phyloP scores from a whole-genome alignment of 1,139 yeast genomes.

The Protomyces inundatus region DNA sequence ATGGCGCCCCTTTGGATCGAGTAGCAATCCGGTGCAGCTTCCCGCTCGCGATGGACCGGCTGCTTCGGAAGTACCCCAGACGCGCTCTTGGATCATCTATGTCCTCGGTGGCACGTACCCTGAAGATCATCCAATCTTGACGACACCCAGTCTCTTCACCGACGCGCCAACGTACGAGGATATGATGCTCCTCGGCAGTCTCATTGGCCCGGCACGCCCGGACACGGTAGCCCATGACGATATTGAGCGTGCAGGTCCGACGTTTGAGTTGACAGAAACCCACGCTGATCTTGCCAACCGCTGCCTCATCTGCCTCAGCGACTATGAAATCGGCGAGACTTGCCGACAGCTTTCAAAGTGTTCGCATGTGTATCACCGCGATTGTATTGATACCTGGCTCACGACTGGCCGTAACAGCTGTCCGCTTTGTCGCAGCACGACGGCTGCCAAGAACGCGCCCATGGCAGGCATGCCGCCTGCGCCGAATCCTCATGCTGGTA shows the following conservation, averaged over 20 bases:
- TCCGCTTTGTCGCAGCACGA: slow-evolving; percentile 45
- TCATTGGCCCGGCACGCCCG: slow-evolving; percentile 47
- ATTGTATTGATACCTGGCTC: slow-evolving; percentile 56
- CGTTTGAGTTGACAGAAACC: slow-evolving; percentile 31
- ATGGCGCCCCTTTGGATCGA: slow-evolving; percentile 16
- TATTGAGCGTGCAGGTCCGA: slow-evolving; percentile 43
- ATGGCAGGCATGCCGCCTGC: neutral
- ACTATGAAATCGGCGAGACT: slow-evolving; percentile 46
- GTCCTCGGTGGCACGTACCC: slow-evolving; percentile 50
- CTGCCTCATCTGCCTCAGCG: slow-evolving; percentile 51
- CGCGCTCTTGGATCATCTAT: slow-evolving; percentile 48
- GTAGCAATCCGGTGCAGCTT: too few species aligned
- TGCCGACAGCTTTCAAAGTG: slow-evolving; percentile 47
- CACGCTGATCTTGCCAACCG: slow-evolving; percentile 35
- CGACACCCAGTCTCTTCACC: slow-evolving; percentile 47
- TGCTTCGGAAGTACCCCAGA: neutral
- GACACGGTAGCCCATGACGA: slow-evolving; percentile 45
- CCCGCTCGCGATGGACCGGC: too few species aligned
- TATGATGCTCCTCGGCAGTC: slow-evolving; percentile 43
- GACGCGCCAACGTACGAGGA: slow-evolving; percentile 51
- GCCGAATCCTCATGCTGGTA: neutral
- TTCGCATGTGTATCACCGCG: slow-evolving; percentile 49
- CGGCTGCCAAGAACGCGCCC: slow-evolving; percentile 6
- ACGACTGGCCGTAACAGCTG: slow-evolving; percentile 52
- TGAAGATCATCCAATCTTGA: slow-evolving; percentile 46